Percentiles rank a stretch among this genome's conserved stretches.
These are phyloP conservation scores for Penicillium desertorum DNA, from an alignment of 495 filamentous ascomycete species.

Conservation along the genomic window DNA sequence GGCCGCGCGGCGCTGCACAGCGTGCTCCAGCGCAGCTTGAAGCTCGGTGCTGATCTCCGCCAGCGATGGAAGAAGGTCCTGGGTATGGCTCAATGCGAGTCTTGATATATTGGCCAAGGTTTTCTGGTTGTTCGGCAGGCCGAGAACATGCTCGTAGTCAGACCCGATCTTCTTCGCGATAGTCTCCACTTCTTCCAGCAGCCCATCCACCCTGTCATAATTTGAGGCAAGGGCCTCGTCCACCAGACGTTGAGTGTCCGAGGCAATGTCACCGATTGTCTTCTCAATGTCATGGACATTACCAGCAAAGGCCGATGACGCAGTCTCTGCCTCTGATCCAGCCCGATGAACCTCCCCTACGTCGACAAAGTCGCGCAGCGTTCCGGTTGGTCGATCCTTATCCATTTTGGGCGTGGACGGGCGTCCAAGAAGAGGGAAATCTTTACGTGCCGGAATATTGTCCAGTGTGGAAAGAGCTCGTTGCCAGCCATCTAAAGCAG, in stretches of 20 bases:
- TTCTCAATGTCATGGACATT: slow-evolving; percentile 53
- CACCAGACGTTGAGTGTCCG: slow-evolving; percentile 55
- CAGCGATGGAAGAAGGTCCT: slow-evolving; percentile 81
- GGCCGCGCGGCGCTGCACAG: slow-evolving; percentile 61
- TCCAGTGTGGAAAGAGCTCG: slow-evolving; percentile 60
- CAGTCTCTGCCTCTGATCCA: slow-evolving; percentile 47
- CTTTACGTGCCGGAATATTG: slow-evolving; percentile 58
- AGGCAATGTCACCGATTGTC: slow-evolving; percentile 51
- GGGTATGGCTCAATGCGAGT: slow-evolving; percentile 81
- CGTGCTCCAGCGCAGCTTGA: slow-evolving; percentile 66
- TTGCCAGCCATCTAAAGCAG: slow-evolving; percentile 66
- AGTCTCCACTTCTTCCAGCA: slow-evolving; percentile 83
- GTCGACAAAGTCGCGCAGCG: slow-evolving; percentile 73
- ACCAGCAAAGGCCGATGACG: slow-evolving; percentile 53
- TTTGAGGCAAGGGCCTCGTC: slow-evolving; percentile 33
- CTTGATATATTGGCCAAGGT: slow-evolving; percentile 79
- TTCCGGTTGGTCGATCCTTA: slow-evolving; percentile 39
- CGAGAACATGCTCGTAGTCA: slow-evolving; percentile 78
- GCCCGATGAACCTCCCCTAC: slow-evolving; percentile 63
- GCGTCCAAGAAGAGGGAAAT: slow-evolving; percentile 53
- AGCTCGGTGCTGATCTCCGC: slow-evolving; percentile 70
- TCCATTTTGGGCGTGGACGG: slow-evolving; percentile 45
- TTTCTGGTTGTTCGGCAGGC: slow-evolving; percentile 64
- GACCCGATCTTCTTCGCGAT: slow-evolving; percentile 81
- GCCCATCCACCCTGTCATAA: slow-evolving; percentile 48